Evolutionary conservation across 1,284 basidiomycete species (phyloP), one percentile per base, ranked within the genome.

Genomic region (Nidula niveotomentosa): DNA sequence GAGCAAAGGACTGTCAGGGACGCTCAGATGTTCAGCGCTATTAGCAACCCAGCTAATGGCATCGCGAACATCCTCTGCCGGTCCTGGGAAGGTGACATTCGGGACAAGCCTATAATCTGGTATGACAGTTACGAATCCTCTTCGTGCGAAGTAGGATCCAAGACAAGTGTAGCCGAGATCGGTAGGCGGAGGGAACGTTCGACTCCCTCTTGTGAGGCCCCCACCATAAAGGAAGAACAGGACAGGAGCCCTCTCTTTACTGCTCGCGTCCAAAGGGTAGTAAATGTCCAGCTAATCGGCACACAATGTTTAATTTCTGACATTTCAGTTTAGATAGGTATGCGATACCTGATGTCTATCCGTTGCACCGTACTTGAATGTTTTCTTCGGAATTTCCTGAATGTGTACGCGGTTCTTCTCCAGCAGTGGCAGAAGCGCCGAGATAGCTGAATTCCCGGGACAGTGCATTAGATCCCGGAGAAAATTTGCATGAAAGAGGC

Each of bases 221-320:
- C 86, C 86, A 0, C 86, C 86, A 57, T 88, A 88, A 45, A 81
- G 58, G 65, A 80, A 87, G 65, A 88, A 80, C 15, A 89, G 65
- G 18, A 87, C 70, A 0, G 83, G 83, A 0, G 74, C 71, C 55
- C 75, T 76, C 2, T 2, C 15, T 4, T 62, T 68, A 3, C 62
- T 58, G 12, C 57, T 55, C 0, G 66, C 10, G 23, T 47, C 56
- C 2, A 64, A 36, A 0, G 86, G 85, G 61, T 83, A 85, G 62
- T 86, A 87, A 0, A 86, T 72, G 51, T 72, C 70, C n/a, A 72
- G 65, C 71, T 74, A 50, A 23, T 34, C 15, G 45, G 37, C 50
- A 37, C 48, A 45, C 3, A 5, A 23, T 23, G 23, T 23, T 23
- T 34, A 35, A 4, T 36, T 18, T 15, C 46, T 36, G 46, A 51